phyloP scores from a whole-genome alignment of 768 basidiomycete species.

The Rhodosporidiobolus sp. region DNA sequence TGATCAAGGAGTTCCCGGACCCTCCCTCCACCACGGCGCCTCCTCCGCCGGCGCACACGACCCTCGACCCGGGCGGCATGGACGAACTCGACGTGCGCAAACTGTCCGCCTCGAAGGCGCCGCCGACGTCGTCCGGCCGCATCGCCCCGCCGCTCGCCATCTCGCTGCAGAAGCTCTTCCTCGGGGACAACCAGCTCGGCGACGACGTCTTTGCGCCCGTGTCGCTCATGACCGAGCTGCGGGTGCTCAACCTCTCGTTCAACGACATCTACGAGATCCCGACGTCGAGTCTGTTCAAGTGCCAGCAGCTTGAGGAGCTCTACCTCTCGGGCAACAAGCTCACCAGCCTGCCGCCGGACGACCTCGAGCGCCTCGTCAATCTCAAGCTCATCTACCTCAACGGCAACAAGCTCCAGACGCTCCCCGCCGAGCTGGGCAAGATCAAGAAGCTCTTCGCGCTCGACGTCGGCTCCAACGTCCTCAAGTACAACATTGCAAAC shows the following conservation, averaged over 20 bases:
- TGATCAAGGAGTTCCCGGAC: constrained; percentile 68
- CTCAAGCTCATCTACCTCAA: constrained; percentile 80
- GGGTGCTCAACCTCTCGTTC: constrained; percentile 85
- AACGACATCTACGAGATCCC: constrained; percentile 91
- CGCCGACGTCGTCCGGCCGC: constrained; percentile 20
- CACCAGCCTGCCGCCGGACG: constrained; percentile 82
- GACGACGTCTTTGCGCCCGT: constrained; percentile 75
- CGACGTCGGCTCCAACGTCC: constrained; percentile 86
- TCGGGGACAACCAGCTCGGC: constrained; percentile 83
- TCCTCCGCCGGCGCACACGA: neutral
- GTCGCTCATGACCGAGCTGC: constrained; percentile 70
- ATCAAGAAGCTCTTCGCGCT: constrained; percentile 72
- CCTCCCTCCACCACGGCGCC: constrained; percentile 47
- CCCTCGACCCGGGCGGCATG: constrained; percentile 6
- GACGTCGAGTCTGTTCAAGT: constrained; percentile 66
- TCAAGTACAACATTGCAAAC: constrained; percentile 97
- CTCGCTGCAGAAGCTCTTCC: constrained; percentile 71
- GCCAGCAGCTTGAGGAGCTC: constrained; percentile 70
- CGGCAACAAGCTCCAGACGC: constrained; percentile 82
- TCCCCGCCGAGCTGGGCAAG: constrained; percentile 85
- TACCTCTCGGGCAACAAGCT: constrained; percentile 95
- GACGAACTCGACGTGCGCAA: constrained; percentile 52
- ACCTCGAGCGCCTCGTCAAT: constrained; percentile 66
- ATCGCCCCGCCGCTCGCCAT: constrained; percentile 61
- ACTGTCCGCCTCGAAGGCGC: constrained; percentile 45